Evolutionary conservation across 345 rosid genomes (phyloP).

Genomic region (Physaria fendleri): DNA sequence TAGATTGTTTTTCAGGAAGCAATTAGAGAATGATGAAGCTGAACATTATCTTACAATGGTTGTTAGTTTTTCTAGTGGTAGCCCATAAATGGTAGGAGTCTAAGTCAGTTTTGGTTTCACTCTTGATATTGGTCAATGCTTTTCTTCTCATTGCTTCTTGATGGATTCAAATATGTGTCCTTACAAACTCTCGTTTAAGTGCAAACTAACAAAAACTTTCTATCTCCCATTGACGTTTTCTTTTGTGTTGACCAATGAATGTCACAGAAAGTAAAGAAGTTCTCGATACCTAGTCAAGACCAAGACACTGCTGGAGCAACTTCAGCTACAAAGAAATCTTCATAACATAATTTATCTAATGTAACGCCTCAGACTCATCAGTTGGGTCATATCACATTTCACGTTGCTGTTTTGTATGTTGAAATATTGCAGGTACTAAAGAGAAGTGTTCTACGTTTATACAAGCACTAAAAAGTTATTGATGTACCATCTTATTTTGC

Average conservation of each 20-base stretch:
- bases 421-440: background rate
- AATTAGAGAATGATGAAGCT: background rate
- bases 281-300: conserved; percentile 44
- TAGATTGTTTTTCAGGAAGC: background rate
- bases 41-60: background rate
- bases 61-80: background rate
- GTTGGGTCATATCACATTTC: background rate
- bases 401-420: background rate
- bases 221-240: too few relatives aligned
- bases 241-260: too few relatives aligned
- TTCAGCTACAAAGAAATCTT: conserved; percentile 36
- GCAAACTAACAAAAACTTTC: too few relatives aligned
- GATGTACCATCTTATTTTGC: background rate
- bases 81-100: background rate
- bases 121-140: background rate
- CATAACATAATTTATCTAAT: background rate
- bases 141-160: background rate
- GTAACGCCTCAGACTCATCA: background rate
- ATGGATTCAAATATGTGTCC: background rate
- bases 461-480: too few relatives aligned
- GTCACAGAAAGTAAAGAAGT: conserved; percentile 63
- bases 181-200: background rate
- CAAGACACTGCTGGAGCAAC: conserved; percentile 27
- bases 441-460: too few relatives aligned
- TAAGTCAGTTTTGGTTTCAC: background rate